Conservation (phyloP, 768 basidiomycete genomes). For the Mycena filopes region DNA sequence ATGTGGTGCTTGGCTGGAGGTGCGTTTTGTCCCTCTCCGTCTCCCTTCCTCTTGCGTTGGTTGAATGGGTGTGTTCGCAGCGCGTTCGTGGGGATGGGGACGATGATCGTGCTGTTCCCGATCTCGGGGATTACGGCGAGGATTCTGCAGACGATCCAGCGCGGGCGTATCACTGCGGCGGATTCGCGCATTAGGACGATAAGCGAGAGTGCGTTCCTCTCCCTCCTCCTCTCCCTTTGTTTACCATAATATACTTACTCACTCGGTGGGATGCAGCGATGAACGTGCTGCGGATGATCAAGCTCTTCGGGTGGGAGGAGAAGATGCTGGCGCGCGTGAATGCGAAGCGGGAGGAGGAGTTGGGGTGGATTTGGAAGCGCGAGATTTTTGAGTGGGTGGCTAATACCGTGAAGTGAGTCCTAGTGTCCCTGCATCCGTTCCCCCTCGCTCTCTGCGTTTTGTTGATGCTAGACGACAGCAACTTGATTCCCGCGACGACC, state of each 20-base stretch:
- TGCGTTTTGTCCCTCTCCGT: conserved; percentile 4
- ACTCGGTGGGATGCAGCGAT: too few relatives aligned
- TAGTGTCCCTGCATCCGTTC: neutral
- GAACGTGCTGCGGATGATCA: conserved; percentile 59
- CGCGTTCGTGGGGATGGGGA: conserved; percentile 56
- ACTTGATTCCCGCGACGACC: conserved; percentile 66
- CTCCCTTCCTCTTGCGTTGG: neutral
- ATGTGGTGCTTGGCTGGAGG: conserved; percentile 45
- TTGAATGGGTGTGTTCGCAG: conserved; percentile 26
- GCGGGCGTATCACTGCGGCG: conserved; percentile 28
- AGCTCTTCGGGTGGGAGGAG: conserved; percentile 76
- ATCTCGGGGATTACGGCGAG: conserved; percentile 55
- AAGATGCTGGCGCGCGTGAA: conserved; percentile 64
- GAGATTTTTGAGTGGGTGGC: conserved; percentile 63
- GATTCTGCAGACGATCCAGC: conserved; percentile 39
- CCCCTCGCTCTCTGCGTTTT: neutral
- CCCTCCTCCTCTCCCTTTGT: too few relatives aligned
- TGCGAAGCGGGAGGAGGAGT: conserved; percentile 70
- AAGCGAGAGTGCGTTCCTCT: conserved; percentile 56
- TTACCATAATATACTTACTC: too few relatives aligned
- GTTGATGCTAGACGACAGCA: conserved; percentile 45
- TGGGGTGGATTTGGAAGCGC: conserved; percentile 63
- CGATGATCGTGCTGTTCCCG: conserved; percentile 53
- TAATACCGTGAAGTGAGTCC: conserved; percentile 54
- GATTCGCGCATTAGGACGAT: conserved; percentile 58